Evolutionary conservation across 2,329 filamentous ascomycete species (phyloP), one percentile per base, ranked within the genome.

Genomic region (Elsinoe arachidis): DNA sequence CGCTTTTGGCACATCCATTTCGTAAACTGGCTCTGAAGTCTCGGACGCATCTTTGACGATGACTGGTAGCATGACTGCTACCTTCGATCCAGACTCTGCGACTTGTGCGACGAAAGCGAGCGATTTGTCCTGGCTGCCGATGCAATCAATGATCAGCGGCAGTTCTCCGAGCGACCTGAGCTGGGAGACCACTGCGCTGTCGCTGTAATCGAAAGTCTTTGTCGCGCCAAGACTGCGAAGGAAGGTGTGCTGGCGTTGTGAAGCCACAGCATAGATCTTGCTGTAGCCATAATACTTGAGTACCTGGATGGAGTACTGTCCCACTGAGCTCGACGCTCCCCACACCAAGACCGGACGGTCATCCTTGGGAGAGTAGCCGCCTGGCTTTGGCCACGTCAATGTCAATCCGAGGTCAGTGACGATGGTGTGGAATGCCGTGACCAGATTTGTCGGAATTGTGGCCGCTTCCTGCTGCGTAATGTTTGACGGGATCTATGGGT

Each of bases 11-110:
- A 75, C 76, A 52, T 82, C 78, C 78, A 82, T 80, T 35, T 73
- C 72, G 57, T 82, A 84, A 60, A 77, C 72, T 0, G 82, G 81
- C 58, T 67, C 70, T 15, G 74, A 68, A 0, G 70, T 71, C 3
- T 75, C 71, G 0, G 71, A 76, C 0, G 81, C 76, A 60, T 83
- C 78, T 43, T 69, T 74, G 44, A 82, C 61, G 58, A 85, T 80
- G 14, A 85, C 76, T 0, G 83, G 83, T 5, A 86, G 67, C 69
- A 86, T 75, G 14, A 84, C 68, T 0, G 81, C 83, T 0, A 85
- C 79, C 21, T 69, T 79, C 3, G 73, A 69, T 0, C 79, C 79
- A 1, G 55, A 65, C 58, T 73, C 68, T 0, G 78, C 80, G 21
- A 86, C 70, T 61, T 73, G 73, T 4, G 74, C 72, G 34, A 85